Evolutionary conservation across 331 rosid species (phyloP), one percentile per base, ranked within the genome.

Genomic region (Malus hybrid): DNA sequence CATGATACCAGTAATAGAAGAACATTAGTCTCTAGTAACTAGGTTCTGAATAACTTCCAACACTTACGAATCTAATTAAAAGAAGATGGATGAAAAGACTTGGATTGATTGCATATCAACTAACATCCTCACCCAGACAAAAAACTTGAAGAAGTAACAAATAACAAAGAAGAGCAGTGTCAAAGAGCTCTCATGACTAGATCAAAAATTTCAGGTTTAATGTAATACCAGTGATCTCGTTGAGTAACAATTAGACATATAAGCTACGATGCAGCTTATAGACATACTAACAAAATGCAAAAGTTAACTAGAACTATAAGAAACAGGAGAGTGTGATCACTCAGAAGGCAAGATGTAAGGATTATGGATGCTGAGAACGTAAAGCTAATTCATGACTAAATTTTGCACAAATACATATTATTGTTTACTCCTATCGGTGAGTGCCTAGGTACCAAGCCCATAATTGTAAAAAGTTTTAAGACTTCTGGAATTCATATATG

Each of bases 321-420:
- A 83, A 85, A 59, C 57, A 27, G 14, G 65, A 48, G 64, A 60
- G 68, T 20, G 57, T 80, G 46, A 33, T 59, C 31, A 67, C 6
- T 19, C 64, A 50, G 10, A 20, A 52, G 10, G 7, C 34, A 73
- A 73, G 22, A n/a, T 20, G 5, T 44, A 33, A 50, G n/a, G 8
- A 39, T 60, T n/a, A 28, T 20, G 34, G 62, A 27, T 42, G 67
- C 52, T 16, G 54, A 71, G 42, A 39, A 52, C 3, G 22, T 31
- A 27, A 62, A 31, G 60, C 59, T 19, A 71, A 10, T 70, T 46
- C 60, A 69, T 70, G 44, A 14, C 24, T 31, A 2, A 31, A 39
- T 2, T 60, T 39, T 66, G 54, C 70, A 57, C 24, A 24, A 36
- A 72, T 3, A 27, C 46, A 42, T 24, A 16, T 20, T 4, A 22